A percentile compares a stretch with the other conserved stretches of the same genome.
These are phyloP conservation scores for Spathaspora sp. DNA, from an alignment of 1,139 yeast genomes.

Conservation along the genomic window DNA sequence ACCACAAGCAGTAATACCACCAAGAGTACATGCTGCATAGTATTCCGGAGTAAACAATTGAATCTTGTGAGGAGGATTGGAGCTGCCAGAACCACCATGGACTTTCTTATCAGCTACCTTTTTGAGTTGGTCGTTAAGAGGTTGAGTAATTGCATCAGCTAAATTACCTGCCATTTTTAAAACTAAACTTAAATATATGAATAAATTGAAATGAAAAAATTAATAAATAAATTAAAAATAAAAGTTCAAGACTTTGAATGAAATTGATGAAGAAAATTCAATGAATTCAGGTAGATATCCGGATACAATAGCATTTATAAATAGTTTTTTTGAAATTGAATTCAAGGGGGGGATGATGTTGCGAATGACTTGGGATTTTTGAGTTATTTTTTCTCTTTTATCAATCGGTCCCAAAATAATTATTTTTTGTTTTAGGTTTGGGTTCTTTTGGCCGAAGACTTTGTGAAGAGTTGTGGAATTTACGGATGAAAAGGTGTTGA, in stretches of 20 bases:
- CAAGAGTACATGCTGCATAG: constrained; percentile 80
- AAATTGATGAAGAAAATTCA: neutral
- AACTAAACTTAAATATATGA: neutral
- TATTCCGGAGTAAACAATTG: constrained; percentile 67
- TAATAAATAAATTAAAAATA: neutral
- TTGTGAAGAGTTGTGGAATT: neutral
- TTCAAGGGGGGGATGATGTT: neutral
- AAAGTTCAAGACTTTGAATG: neutral
- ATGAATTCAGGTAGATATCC: neutral
- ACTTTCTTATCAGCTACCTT: constrained; percentile 16
- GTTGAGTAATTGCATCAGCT: constrained; percentile 33
- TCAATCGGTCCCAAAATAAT: neutral
- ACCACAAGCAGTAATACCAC: constrained; percentile 92
- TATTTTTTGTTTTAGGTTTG: neutral
- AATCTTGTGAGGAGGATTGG: constrained; percentile 24
- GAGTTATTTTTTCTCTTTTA: neutral
- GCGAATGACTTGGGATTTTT: constrained; percentile 1
- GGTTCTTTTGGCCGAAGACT: neutral
- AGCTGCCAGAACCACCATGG: constrained; percentile 11
- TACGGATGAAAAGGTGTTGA: neutral
- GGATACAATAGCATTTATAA: neutral
- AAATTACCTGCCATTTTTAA: constrained; percentile 20
- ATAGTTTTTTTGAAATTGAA: neutral
- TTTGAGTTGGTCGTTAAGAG: constrained; percentile 29
- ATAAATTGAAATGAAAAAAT: neutral